Evolutionary conservation across 148 eudicot genomes (phyloP).

Genomic region (Chenopodium suecicum): DNA sequence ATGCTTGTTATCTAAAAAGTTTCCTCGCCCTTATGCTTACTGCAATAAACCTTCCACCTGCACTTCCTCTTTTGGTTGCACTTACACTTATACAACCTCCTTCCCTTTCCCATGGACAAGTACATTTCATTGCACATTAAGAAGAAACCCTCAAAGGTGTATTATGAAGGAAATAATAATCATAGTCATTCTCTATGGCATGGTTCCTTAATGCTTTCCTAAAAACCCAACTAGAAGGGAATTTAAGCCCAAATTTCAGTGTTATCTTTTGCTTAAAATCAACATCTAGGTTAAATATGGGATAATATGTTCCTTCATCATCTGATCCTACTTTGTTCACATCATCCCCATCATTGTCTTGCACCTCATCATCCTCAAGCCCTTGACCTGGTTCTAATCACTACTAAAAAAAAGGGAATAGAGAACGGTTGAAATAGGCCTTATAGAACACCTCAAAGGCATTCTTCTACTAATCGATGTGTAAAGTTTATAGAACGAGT

Average conservation of each 20-base stretch:
- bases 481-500: too few relatives aligned
- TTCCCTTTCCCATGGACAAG: neutral
- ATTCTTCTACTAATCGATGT: too few relatives aligned
- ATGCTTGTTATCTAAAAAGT: neutral
- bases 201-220: neutral
- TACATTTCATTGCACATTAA: neutral
- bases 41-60: neutral
- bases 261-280: neutral
- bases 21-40: neutral
- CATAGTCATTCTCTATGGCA: neutral
- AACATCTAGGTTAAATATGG: neutral
- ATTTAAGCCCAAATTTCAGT: neutral
- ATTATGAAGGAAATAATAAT: neutral
- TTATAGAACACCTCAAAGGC: too few relatives aligned
- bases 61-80: neutral
- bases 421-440: too few relatives aligned
- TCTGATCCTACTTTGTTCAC: neutral
- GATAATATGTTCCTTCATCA: neutral
- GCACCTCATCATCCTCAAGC: neutral
- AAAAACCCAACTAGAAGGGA: neutral
- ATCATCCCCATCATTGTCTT: neutral
- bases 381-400: too few relatives aligned
- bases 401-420: too few relatives aligned
- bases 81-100: neutral
- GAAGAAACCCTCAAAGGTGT: neutral